These are phyloP conservation scores for Misopates orontium DNA, from an alignment of 257 asterid species.

Conservation along the genomic window DNA sequence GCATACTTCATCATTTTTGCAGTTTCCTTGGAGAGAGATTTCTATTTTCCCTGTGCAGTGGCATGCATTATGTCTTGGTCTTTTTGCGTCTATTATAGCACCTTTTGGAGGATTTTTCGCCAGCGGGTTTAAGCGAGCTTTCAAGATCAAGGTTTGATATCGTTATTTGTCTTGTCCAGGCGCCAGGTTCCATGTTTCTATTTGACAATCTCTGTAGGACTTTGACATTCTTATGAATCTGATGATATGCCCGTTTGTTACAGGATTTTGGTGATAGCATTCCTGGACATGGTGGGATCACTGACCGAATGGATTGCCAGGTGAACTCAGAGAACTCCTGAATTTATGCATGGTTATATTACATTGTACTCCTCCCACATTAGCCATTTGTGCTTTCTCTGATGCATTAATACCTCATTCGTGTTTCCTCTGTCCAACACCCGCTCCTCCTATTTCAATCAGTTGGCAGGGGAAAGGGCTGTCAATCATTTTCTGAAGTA, in stretches of 20 bases:
- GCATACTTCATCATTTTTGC: slow-evolving; percentile 26
- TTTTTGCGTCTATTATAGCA: slow-evolving; percentile 93
- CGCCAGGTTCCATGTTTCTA: not conserved
- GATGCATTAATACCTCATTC: not conserved
- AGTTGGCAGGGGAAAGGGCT: too few relatives aligned
- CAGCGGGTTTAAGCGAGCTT: slow-evolving; percentile 98
- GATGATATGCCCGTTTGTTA: slow-evolving; percentile 19
- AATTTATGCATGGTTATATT: slow-evolving; percentile 4
- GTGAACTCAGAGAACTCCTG: slow-evolving; percentile 32
- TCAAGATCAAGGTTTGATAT: slow-evolving; percentile 78
- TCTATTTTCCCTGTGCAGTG: slow-evolving; percentile 73
- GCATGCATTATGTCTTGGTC: slow-evolving; percentile 78
- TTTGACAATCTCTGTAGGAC: slow-evolving; percentile 8
- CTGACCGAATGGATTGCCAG: slow-evolving; percentile 99
- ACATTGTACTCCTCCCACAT: slow-evolving; percentile 4
- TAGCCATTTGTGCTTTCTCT: not conserved
- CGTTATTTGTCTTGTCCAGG: slow-evolving; percentile 20
- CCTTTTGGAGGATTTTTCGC: slow-evolving; percentile 99
- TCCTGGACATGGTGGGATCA: slow-evolving; percentile 99
- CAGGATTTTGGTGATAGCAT: slow-evolving; percentile 99
- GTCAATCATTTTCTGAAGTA: not conserved
- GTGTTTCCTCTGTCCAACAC: not conserved
- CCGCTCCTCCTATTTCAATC: too few relatives aligned
- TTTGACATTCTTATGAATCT: slow-evolving; percentile 7
- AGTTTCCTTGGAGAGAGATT: slow-evolving; percentile 75